Conservation (phyloP, 805 yeast species). For the Ogataea degrootiae region DNA sequence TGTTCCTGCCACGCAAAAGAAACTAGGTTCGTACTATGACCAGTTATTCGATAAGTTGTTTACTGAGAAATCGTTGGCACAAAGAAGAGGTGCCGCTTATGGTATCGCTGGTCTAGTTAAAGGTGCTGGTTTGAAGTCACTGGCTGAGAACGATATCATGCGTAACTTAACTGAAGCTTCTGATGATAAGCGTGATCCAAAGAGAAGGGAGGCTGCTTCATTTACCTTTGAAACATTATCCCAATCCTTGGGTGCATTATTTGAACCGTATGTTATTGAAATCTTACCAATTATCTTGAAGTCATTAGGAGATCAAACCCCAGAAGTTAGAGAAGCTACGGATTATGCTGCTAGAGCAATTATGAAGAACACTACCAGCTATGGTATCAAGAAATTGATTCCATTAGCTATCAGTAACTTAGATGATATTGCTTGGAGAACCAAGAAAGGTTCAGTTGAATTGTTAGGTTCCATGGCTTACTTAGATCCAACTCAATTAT, state of each 20-base stretch:
- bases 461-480: conserved; percentile 97
- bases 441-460: conserved; percentile 95
- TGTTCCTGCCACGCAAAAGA: conserved; percentile 50
- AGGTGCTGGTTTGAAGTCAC: conserved; percentile 79
- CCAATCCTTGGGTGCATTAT: conserved; percentile 62
- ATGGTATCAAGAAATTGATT: conserved; percentile 84
- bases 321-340: conserved; percentile 88
- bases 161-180: conserved; percentile 75
- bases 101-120: conserved; percentile 92
- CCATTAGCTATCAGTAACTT: conserved; percentile 85
- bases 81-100: conserved; percentile 92
- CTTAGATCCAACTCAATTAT: conserved; percentile 88
- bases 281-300: conserved; percentile 75
- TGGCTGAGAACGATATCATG: conserved; percentile 72
- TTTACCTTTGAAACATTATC: conserved; percentile 84
- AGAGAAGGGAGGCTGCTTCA: conserved; percentile 81
- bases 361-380: conserved; percentile 89
- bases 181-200: conserved; percentile 75
- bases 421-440: conserved; percentile 91
- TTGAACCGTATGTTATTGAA: conserved; percentile 94
- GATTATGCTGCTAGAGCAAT: conserved; percentile 79
- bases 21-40: conserved; percentile 52
- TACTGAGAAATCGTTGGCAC: conserved; percentile 40
- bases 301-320: conserved; percentile 76
- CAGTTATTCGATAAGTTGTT: conserved; percentile 56